Evolutionary conservation across 192 early-diverging fungal genomes (phyloP), one percentile per base, ranked within the genome.

Genomic region (Anaeromyces robustus): DNA sequence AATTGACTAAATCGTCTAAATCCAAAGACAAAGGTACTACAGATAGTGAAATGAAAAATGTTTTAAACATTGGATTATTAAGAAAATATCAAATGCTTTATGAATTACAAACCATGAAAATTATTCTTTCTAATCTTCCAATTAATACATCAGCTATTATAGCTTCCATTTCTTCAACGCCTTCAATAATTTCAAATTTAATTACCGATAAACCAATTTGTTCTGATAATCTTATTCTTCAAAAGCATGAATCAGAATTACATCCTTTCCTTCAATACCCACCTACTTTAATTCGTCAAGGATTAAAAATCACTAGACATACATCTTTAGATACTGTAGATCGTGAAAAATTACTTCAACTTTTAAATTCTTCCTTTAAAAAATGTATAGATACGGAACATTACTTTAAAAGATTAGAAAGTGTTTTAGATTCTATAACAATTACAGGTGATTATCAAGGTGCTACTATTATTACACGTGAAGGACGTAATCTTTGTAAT

Each of bases 361-460:
- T 97, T 22, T 83, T 97, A 29, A 95, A 97, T 82, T 82, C 86
- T 0, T 94, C 93, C 78, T 97, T 97, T 78, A 86, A 87, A 30
- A 91, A 90, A 30, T 85, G 85, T 6, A 84, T 97, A 2, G 86
- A 91, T 79, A 77, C 78, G 16, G 82, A 83, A 0, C 82, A 78
- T n/a, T 97, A 90, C 84, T 92, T 91, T 80, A 79, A 83, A 13
- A 88, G 94, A 32, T 80, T 93, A 31, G 39, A 84, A 28, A 81
- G 84, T 2, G 87, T 84, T 30, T 84, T 93, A 22, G 86, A 87
- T 41, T 83, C 86, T 9, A 87, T 93, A 29, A 96, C 96, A 43
- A 83, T 98, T 32, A 94, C 94, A 0, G 97, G 95, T 12, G 94
- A 96, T 80, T 98, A 98, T 85, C 89, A 95, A 83, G 97, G 97